These are phyloP conservation scores for Ganoderma sinense DNA, from an alignment of 1,284 basidiomycete genomes.

Conservation along the genomic window DNA sequence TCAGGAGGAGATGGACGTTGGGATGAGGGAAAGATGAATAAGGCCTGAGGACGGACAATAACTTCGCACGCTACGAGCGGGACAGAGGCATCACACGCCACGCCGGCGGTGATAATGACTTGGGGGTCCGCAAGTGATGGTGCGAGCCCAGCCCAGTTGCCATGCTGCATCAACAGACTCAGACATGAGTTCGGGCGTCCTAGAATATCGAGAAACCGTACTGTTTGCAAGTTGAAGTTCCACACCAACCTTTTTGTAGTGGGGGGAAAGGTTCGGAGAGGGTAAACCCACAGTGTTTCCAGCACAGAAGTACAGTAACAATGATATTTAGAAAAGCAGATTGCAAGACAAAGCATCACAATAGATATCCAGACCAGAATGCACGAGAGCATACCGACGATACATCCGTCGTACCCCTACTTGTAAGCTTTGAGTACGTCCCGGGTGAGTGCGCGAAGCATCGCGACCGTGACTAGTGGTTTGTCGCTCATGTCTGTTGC, in stretches of 20 bases:
- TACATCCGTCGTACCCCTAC: not conserved
- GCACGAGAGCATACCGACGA: not conserved
- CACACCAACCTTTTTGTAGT: no score
- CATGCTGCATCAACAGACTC: no score
- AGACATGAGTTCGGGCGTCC: no score
- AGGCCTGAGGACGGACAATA: not conserved
- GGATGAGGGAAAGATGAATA: not conserved
- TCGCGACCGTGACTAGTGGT: conserved; percentile 64
- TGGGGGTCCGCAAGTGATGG: no score
- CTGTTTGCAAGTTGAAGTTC: no score
- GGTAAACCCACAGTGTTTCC: not conserved
- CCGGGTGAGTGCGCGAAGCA: conserved; percentile 71
- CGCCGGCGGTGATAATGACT: no score
- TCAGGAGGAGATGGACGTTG: not conserved
- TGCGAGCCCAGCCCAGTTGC: no score
- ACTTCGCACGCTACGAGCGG: not conserved
- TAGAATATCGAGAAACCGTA: no score
- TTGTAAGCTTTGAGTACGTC: conserved; percentile 55
- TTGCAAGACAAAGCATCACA: not conserved
- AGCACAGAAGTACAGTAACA: not conserved
- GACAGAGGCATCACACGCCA: no score
- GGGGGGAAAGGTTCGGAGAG: not conserved
- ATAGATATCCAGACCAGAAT: conserved; percentile 7
- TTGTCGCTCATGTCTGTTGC: conserved; percentile 38
- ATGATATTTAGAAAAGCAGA: not conserved